Base-by-base conservation (phyloP, 805 yeast genomes). In the Metschnikowia amazonensis region DNA sequence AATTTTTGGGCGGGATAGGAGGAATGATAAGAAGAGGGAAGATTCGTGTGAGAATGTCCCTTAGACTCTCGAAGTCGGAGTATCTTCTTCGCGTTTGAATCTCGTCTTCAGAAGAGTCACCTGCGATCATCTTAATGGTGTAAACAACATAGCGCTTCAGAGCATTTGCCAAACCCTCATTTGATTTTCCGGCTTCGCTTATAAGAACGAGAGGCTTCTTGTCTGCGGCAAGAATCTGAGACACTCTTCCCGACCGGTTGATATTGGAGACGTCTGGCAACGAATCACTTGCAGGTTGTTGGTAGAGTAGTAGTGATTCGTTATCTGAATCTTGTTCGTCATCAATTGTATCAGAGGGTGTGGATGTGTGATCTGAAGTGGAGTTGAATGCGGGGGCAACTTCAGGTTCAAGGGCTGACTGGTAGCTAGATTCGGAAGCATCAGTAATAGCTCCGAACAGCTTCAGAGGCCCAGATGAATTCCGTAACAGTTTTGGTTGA, bases 11-110 rank as follows among this genome's bases (percentile, higher is more conserved):
- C 0, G 99, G 99, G 8, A 94, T 92, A 1, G 98, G 97, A 5
- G 99, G 99, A 4, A 94, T 80, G 3, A 94, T 77, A 3, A 82
- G 61, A 3, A 94, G 80, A 3, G 99, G 97, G 52, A 85, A 84
- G 31, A 87, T 66, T 54, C 84, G 81, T 3, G 81, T 71, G 18
- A 94, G 70, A 4, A 85, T 76, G 33, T 80, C 83, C 49, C 97
- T 73, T 36, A 94, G 72, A 41, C 86, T 80, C 58, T 88, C 97
- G 62, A 94, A 94, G 62, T 94, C 99, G 28, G 96, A 85, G 62
- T 94, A 94, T 36, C 98, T 74, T 56, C 99, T 72, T 39, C 90
- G 80, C 4, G 89, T 90, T 13, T 75, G 70, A 27, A 79, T 60
- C 34, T 79, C 69, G 18, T 73, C 69, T 14, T 56, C 59, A 1